Evolutionary conservation across 2,329 filamentous ascomycete species (phyloP).

Genomic region (Colletotrichum godetiae): DNA sequence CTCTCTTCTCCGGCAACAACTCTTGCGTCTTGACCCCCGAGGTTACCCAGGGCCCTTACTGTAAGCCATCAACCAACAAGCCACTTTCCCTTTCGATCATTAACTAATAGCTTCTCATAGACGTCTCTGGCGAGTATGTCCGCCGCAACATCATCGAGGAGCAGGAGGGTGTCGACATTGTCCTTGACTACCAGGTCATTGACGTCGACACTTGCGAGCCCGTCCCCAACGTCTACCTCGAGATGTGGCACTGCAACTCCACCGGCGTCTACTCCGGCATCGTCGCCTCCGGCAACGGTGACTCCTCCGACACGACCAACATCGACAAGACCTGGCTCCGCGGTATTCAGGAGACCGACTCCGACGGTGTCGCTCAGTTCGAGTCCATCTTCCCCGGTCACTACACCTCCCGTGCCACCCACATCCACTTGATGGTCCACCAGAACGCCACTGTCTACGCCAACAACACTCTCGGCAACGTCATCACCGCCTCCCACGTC

Average conservation of each 20-base stretch:
- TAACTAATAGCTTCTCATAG: constrained; percentile 1
- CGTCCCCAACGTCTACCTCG: constrained; percentile 51
- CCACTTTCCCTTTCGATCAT: neutral
- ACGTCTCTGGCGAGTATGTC: constrained; percentile 51
- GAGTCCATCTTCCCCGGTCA: constrained; percentile 57
- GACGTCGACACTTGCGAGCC: constrained; percentile 54
- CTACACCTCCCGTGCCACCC: constrained; percentile 52
- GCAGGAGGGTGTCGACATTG: constrained; percentile 52
- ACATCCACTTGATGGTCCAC: constrained; percentile 53
- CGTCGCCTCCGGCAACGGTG: constrained; percentile 47
- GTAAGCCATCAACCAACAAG: constrained; percentile 30
- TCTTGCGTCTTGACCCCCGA: constrained; percentile 60
- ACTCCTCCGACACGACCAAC: constrained; percentile 42
- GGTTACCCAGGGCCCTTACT: constrained; percentile 61
- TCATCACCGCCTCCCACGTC: constrained; percentile 64
- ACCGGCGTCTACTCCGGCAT: constrained; percentile 59
- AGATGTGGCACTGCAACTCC: constrained; percentile 58
- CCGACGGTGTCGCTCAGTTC: constrained; percentile 54
- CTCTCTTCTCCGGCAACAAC: constrained; percentile 49
- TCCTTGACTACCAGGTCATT: constrained; percentile 56
- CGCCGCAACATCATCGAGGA: constrained; percentile 54
- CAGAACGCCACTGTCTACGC: constrained; percentile 42
- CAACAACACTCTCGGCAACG: constrained; percentile 49
- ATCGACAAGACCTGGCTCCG: constrained; percentile 51
- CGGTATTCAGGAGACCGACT: constrained; percentile 52